phyloP scores from a whole-genome alignment of 192 early-diverging fungal species.

The Coemansia pectinata region DNA sequence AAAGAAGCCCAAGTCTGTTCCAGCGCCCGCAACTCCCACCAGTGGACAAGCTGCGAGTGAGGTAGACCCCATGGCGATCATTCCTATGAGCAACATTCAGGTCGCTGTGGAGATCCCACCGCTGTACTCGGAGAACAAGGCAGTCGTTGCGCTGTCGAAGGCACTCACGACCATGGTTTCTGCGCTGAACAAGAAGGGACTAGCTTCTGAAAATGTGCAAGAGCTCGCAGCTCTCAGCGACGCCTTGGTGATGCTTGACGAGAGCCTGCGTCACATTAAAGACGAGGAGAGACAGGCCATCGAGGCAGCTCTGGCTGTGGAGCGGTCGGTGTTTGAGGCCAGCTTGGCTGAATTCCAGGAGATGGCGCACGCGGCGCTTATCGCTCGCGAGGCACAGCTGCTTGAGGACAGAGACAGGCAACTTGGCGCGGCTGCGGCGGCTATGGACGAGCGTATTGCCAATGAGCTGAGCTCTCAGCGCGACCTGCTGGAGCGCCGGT shows the following conservation, averaged over 20 bases:
- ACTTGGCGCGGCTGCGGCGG: constrained; percentile 47
- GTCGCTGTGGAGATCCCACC: constrained; percentile 52
- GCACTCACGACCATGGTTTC: constrained; percentile 36
- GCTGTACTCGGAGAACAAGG: constrained; percentile 34
- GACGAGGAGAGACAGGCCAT: constrained; percentile 52
- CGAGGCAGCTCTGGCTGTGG: constrained; percentile 61
- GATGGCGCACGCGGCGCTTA: constrained; percentile 51
- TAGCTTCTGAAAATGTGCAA: constrained; percentile 40
- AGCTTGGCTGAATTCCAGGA: constrained; percentile 54
- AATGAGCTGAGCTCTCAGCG: constrained; percentile 66
- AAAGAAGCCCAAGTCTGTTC: neutral
- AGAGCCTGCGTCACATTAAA: constrained; percentile 54
- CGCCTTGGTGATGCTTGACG: constrained; percentile 52
- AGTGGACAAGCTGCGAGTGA: neutral
- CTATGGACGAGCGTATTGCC: constrained; percentile 59
- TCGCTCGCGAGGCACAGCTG: constrained; percentile 55
- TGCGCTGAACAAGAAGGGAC: constrained; percentile 37
- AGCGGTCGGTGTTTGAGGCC: constrained; percentile 59
- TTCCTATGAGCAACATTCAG: constrained; percentile 30
- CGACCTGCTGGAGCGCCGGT: constrained; percentile 73
- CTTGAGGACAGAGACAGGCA: constrained; percentile 55
- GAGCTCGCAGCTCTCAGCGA: constrained; percentile 51
- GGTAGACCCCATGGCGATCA: constrained; percentile 8
- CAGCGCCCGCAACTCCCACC: neutral
- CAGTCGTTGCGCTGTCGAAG: constrained; percentile 31